These are phyloP conservation scores for Bipolaris zeicola DNA, from an alignment of 2,329 filamentous ascomycete genomes.

Conservation along the genomic window DNA sequence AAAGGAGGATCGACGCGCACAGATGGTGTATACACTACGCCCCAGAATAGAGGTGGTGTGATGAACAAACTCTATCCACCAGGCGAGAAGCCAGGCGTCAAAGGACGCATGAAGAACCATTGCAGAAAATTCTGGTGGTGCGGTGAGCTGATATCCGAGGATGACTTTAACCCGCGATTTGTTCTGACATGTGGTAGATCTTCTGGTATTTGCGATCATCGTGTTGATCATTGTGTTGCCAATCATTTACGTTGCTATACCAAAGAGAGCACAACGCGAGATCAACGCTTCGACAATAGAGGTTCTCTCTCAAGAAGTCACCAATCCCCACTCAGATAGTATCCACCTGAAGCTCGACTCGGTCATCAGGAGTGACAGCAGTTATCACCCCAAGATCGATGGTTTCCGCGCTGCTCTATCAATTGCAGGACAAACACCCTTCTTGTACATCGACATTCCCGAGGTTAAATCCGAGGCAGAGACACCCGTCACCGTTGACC, in stretches of 20 bases:
- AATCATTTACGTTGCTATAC: conserved; percentile 64
- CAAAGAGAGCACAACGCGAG: conserved; percentile 61
- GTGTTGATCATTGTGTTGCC: conserved; percentile 63
- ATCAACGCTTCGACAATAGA: conserved; percentile 59
- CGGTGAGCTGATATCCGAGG: conserved; percentile 28
- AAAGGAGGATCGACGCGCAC: conserved; percentile 21
- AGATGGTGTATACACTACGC: conserved; percentile 26
- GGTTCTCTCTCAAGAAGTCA: conserved; percentile 58
- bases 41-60: conserved; percentile 36
- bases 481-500: conserved; percentile 50
- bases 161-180: not conserved
- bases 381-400: conserved; percentile 61
- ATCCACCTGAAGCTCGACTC: conserved; percentile 57
- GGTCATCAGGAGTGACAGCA: conserved; percentile 55
- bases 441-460: conserved; percentile 56
- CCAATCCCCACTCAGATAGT: conserved; percentile 55
- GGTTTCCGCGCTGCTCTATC: conserved; percentile 59
- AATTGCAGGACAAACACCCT: conserved; percentile 51
- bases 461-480: conserved; percentile 51
- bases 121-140: conserved; percentile 49
- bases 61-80: conserved; percentile 44
- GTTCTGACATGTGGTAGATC: conserved; percentile 29
- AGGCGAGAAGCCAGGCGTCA: conserved; percentile 38
- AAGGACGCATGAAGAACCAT: conserved; percentile 44
- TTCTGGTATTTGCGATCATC: conserved; percentile 58